Evolutionary conservation across 2,329 filamentous ascomycete species (phyloP).

Genomic region (Colletotrichum sp.): DNA sequence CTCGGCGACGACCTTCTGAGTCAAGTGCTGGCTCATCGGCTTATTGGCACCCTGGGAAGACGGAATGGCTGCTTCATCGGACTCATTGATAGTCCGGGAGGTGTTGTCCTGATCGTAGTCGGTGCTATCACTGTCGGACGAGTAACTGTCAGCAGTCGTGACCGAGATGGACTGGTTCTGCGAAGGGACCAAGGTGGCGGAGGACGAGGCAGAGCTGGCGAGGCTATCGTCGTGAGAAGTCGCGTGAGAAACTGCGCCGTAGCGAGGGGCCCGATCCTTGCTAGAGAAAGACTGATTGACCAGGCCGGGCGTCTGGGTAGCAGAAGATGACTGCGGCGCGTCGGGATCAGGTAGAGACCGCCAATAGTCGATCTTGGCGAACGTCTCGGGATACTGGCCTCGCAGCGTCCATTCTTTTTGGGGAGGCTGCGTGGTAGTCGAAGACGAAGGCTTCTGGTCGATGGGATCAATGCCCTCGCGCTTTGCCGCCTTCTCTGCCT

Average conservation of each 20-base stretch:
- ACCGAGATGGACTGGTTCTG: neutral
- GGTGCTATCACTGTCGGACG: neutral
- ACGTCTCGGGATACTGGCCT: conserved; percentile 6
- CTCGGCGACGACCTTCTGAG: neutral
- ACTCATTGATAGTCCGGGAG: neutral
- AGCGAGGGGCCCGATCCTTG: neutral
- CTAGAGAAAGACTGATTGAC: neutral
- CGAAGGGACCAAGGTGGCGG: neutral
- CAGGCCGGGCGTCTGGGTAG: neutral
- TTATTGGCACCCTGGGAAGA: neutral
- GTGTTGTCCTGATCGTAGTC: neutral
- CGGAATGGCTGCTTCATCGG: neutral
- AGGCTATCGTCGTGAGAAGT: neutral
- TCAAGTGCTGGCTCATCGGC: neutral
- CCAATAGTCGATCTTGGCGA: conserved; percentile 5
- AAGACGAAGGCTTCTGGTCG: neutral
- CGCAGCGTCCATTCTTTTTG: neutral
- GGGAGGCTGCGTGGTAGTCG: neutral
- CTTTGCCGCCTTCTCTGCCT: conserved; percentile 3
- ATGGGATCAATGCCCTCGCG: neutral
- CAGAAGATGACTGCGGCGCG: neutral
- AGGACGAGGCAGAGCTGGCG: neutral
- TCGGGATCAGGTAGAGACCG: neutral
- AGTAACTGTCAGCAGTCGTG: neutral
- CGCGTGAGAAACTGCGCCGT: neutral